phyloP scores from a whole-genome alignment of 192 early-diverging fungal genomes.

The Entomortierella chlamydospora region DNA sequence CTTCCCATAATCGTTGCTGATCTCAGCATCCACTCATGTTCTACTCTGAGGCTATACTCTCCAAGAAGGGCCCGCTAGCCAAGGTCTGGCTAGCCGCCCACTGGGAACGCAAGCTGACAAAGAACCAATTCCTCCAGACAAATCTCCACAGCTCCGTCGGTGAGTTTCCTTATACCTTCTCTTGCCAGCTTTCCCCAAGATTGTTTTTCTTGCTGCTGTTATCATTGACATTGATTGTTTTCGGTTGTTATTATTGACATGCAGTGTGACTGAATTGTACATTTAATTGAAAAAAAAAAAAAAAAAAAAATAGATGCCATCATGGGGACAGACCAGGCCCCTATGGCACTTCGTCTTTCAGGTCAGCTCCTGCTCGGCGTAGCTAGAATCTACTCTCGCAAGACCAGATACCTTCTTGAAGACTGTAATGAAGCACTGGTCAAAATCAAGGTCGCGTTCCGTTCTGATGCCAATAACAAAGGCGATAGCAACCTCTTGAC shows the following conservation, averaged over 20 bases:
- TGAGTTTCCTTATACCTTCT: slow-evolving; percentile 56
- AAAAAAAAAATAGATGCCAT: slow-evolving; percentile 73
- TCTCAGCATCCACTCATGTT: slow-evolving; percentile 64
- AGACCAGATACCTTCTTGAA: slow-evolving; percentile 95
- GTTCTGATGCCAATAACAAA: slow-evolving; percentile 70
- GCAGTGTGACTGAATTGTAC: no score
- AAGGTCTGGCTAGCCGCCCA: slow-evolving; percentile 99
- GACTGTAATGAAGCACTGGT: slow-evolving; percentile 97
- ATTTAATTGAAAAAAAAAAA: background rate
- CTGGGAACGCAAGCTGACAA: slow-evolving; percentile 96
- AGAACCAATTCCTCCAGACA: slow-evolving; percentile 94
- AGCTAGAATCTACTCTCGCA: slow-evolving; percentile 94
- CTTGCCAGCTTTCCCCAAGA: no score
- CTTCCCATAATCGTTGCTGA: background rate
- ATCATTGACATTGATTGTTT: background rate
- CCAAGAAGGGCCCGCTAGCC: slow-evolving; percentile 90
- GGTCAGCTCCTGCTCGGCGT: slow-evolving; percentile 98
- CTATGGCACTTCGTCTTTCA: slow-evolving; percentile 93
- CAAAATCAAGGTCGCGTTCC: slow-evolving; percentile 90
- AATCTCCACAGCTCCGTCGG: slow-evolving; percentile 89
- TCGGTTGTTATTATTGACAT: background rate
- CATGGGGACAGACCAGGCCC: slow-evolving; percentile 80
- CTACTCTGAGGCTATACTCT: slow-evolving; percentile 82
- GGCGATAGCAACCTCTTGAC: slow-evolving; percentile 63
- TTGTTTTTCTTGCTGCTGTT: background rate